Percentiles rank a stretch among this genome's conserved stretches.
Conservation (phyloP, 2,329 filamentous ascomycete species). For the Kalmusia sp. region DNA sequence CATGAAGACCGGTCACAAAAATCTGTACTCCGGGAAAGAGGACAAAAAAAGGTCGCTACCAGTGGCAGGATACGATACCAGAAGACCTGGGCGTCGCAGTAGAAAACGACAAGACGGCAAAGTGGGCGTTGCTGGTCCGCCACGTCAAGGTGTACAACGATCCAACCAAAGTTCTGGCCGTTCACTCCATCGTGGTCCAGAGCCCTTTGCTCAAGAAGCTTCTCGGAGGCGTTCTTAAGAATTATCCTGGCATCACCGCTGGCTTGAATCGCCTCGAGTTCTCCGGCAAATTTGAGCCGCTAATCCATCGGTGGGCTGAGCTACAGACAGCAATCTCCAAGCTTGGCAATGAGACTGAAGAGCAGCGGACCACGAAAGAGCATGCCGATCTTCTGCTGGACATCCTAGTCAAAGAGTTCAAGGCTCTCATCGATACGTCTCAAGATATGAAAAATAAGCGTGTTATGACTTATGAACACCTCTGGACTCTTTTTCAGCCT, state of each 20-base stretch:
- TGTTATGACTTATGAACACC: conserved; percentile 51
- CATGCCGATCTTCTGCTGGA: conserved; percentile 50
- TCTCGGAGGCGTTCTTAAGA: conserved; percentile 62
- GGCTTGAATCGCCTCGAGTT: conserved; percentile 70
- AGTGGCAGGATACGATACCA: conserved; percentile 45
- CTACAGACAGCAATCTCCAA: conserved; percentile 38
- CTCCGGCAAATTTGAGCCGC: conserved; percentile 65
- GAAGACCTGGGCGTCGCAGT: conserved; percentile 47
- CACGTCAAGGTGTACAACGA: conserved; percentile 56
- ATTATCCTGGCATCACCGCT: conserved; percentile 68
- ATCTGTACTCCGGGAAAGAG: conserved; percentile 58
- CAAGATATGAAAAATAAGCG: conserved; percentile 49
- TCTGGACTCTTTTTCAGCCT: conserved; percentile 56
- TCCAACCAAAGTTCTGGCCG: conserved; percentile 65
- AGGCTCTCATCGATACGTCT: conserved; percentile 48
- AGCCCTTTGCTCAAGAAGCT: conserved; percentile 67
- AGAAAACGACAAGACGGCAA: conserved; percentile 67
- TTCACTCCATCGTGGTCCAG: conserved; percentile 71
- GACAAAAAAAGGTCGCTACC: conserved; percentile 43
- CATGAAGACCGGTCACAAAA: conserved; percentile 52
- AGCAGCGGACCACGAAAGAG: conserved; percentile 39
- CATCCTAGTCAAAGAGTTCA: conserved; percentile 50
- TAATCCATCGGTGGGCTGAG: conserved; percentile 69
- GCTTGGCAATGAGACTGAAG: conserved; percentile 34
- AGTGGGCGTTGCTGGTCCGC: conserved; percentile 57